A percentile compares a stretch with the other conserved stretches of the same genome.
Evolutionary conservation across 306 rosid genomes (phyloP).

Genomic region (Arachis stenosperma): DNA sequence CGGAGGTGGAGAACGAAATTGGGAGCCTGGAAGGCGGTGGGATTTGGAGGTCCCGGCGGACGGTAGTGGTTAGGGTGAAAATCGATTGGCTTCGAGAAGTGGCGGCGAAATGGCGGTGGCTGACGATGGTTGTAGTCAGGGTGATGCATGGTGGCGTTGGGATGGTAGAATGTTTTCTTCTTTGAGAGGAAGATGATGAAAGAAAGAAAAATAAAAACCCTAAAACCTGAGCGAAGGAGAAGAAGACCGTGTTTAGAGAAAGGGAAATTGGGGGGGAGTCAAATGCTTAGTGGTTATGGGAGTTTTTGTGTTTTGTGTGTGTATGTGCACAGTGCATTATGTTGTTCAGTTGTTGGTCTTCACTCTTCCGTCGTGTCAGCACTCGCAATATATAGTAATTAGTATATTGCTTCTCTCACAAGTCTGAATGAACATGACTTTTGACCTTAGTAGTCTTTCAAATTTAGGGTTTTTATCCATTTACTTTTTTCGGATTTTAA

Average conservation of each 20-base stretch:
- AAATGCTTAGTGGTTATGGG: not conserved
- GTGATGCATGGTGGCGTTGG: not conserved
- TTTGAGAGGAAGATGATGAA: slow-evolving; percentile 34
- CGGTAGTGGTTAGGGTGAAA: slow-evolving; percentile 25
- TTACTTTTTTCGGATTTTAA: too few species aligned
- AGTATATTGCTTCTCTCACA: not conserved
- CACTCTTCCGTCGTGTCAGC: not conserved
- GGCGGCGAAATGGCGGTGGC: not conserved
- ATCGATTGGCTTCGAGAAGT: not conserved
- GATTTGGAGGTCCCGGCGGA: slow-evolving; percentile 29
- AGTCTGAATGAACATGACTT: too few species aligned
- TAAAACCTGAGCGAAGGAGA: not conserved
- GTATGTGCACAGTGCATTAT: not conserved
- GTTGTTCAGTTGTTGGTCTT: not conserved
- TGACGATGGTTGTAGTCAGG: slow-evolving; percentile 18
- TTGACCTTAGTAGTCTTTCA: too few species aligned
- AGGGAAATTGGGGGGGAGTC: not conserved
- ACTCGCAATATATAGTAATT: not conserved
- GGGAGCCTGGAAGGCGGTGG: not conserved
- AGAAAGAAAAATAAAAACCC: slow-evolving; percentile 35
- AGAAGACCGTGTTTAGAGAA: too few species aligned
- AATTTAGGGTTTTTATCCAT: too few species aligned
- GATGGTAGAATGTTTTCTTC: slow-evolving; percentile 36
- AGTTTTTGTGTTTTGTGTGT: not conserved
- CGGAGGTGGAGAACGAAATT: slow-evolving; percentile 56